phyloP scores from a whole-genome alignment of 441 rosid species.

The Capsella rubella region DNA sequence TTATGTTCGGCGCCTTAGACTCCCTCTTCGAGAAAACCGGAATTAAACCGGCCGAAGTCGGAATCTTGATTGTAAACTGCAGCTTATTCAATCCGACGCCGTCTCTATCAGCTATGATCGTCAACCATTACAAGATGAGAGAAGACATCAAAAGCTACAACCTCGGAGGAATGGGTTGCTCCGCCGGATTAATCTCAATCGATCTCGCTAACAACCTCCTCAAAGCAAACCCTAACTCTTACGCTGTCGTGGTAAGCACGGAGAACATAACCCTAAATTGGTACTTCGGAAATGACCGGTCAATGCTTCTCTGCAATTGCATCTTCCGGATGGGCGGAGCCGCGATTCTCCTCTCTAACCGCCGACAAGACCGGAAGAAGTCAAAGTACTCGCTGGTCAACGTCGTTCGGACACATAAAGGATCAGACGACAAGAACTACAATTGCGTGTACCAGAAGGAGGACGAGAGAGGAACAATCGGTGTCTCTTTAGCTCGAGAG shows the following conservation, averaged over 20 bases:
- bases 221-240: conserved; percentile 71
- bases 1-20: conserved; percentile 88
- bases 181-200: conserved; percentile 86
- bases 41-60: conserved; percentile 76
- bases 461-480: conserved; percentile 66
- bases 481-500: conserved; percentile 80
- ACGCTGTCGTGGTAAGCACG: conserved; percentile 85
- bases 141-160: conserved; percentile 74
- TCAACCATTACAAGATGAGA: conserved; percentile 88
- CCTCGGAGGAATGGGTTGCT: conserved; percentile 97
- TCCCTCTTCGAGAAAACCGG: conserved; percentile 77
- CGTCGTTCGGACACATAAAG: conserved; percentile 85
- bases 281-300: conserved; percentile 88
- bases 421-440: conserved; percentile 75
- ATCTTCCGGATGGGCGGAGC: conserved; percentile 93
- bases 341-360: conserved; percentile 85
- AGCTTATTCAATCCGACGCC: conserved; percentile 93
- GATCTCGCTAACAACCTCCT: conserved; percentile 86
- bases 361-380: conserved; percentile 53
- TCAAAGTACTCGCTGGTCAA: conserved; percentile 86
- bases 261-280: conserved; percentile 90
- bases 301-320: conserved; percentile 88
- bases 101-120: conserved; percentile 84
- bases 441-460: conserved; percentile 79
- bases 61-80: conserved; percentile 81